These are phyloP conservation scores for Amylocystis lapponica DNA, from an alignment of 768 basidiomycete species.

Conservation along the genomic window DNA sequence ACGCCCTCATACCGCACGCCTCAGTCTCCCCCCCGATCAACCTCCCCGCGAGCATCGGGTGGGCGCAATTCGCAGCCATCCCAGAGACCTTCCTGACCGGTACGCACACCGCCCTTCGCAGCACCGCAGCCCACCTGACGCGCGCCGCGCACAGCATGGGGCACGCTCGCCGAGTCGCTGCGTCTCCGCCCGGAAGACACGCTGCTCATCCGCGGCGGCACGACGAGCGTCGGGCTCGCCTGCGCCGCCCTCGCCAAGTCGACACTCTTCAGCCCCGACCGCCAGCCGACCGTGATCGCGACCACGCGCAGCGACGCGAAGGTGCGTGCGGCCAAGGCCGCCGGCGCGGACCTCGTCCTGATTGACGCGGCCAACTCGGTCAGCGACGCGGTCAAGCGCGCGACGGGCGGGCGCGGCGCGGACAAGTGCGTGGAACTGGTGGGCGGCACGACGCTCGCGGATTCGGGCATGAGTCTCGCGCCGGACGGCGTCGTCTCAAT, in stretches of 20 bases:
- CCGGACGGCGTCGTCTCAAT: not conserved
- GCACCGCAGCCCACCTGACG: not conserved
- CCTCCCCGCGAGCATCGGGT: not conserved
- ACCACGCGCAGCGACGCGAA: constrained; percentile 1
- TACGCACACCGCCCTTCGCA: not conserved
- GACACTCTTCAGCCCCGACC: not conserved
- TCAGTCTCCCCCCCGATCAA: not conserved
- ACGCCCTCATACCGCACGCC: not conserved
- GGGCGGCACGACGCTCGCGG: constrained; percentile 1
- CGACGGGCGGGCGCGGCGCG: constrained; percentile 1
- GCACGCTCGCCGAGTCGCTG: constrained; percentile 2
- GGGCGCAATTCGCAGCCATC: constrained; percentile 3
- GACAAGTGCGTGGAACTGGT: constrained; percentile 2
- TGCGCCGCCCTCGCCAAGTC: constrained; percentile 3
- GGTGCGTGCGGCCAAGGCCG: not conserved
- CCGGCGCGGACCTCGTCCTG: constrained; percentile 1
- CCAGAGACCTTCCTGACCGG: constrained; percentile 3
- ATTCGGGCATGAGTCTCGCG: not conserved
- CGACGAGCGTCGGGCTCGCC: constrained; percentile 3
- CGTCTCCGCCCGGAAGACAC: constrained; percentile 1
- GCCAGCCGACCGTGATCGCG: not conserved
- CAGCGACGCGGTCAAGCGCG: not conserved
- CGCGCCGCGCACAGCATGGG: not conserved
- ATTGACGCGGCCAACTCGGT: not conserved
- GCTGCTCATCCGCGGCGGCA: constrained; percentile 4